Percentiles rank a stretch among this genome's conserved stretches.
Evolutionary conservation across 495 filamentous ascomycete genomes (phyloP).

Genomic region (Tricharina praecox): DNA sequence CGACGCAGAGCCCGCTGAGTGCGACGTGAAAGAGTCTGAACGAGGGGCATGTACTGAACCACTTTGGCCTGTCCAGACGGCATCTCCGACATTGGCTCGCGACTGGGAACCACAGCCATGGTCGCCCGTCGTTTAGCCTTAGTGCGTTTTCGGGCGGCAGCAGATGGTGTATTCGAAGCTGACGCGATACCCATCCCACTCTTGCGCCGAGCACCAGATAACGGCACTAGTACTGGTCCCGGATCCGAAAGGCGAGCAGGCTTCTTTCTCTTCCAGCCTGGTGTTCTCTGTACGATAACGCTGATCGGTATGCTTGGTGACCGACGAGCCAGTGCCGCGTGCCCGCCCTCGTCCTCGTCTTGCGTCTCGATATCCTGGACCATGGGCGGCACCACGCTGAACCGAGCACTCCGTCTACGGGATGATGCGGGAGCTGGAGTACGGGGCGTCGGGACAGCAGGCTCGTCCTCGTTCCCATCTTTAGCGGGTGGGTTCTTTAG

Average conservation of each 20-base stretch:
- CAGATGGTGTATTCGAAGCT: not conserved
- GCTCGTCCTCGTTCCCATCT: not conserved
- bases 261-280: no score
- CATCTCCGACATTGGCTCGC: conserved; percentile 2
- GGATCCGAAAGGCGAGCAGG: conserved; percentile 23
- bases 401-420: not conserved
- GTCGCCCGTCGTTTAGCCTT: conserved; percentile 19
- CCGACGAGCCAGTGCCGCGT: no score
- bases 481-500: conserved; percentile 6
- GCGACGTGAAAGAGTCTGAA: conserved; percentile 40
- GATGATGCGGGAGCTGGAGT: not conserved
- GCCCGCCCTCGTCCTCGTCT: conserved; percentile 2
- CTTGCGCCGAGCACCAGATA: no score
- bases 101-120: conserved; percentile 9
- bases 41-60: conserved; percentile 44
- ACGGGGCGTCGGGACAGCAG: not conserved
- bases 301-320: not conserved
- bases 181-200: no score
- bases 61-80: conserved; percentile 17
- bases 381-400: conserved; percentile 4
- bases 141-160: not conserved
- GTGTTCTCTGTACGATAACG: not conserved
- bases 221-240: no score
- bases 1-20: conserved; percentile 43
- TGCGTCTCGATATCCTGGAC: conserved; percentile 8